These are phyloP conservation scores for Clonostachys rhizophaga DNA, from an alignment of 2,329 filamentous ascomycete species.

Conservation along the genomic window DNA sequence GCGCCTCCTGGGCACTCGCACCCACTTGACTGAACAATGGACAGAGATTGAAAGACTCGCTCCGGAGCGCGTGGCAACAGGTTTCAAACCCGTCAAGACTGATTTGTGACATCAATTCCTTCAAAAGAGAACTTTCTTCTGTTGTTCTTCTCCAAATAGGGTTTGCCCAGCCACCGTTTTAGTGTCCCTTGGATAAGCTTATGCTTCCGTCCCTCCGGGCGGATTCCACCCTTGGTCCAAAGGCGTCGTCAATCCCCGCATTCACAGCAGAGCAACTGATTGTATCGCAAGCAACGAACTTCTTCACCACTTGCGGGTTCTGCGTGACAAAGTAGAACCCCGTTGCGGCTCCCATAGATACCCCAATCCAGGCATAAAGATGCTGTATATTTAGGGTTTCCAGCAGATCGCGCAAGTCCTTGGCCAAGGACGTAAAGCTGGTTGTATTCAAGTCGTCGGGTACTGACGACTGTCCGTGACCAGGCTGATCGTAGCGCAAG, in stretches of 20 bases:
- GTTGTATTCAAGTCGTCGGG: constrained; percentile 23
- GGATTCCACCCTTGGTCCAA: constrained; percentile 23
- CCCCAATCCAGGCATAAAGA: constrained; percentile 34
- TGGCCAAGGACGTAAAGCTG: constrained; percentile 30
- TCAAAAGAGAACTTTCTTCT: constrained; percentile 25
- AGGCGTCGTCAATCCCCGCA: constrained; percentile 25
- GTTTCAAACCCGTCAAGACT: constrained; percentile 33
- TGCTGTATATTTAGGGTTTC: constrained; percentile 17
- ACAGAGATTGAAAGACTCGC: constrained; percentile 28
- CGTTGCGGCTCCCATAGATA: constrained; percentile 37
- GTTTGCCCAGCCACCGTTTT: constrained; percentile 33
- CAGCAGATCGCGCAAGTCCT: constrained; percentile 27
- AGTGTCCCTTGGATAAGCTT: constrained; percentile 21
- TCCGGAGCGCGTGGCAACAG: constrained; percentile 31
- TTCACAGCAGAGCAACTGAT: constrained; percentile 29
- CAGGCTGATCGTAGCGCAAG: constrained; percentile 35
- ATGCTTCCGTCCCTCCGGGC: constrained; percentile 24
- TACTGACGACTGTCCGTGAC: constrained; percentile 30
- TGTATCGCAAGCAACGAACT: constrained; percentile 32
- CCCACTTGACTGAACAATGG: constrained; percentile 24
- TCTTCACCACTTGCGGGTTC: constrained; percentile 28
- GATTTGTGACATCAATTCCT: constrained; percentile 25
- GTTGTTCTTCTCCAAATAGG: constrained; percentile 25
- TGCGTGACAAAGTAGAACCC: constrained; percentile 29
- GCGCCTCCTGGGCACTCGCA: constrained; percentile 21